Conservation (phyloP, 1,284 basidiomycete species). For the Rhodotorula sp. region DNA sequence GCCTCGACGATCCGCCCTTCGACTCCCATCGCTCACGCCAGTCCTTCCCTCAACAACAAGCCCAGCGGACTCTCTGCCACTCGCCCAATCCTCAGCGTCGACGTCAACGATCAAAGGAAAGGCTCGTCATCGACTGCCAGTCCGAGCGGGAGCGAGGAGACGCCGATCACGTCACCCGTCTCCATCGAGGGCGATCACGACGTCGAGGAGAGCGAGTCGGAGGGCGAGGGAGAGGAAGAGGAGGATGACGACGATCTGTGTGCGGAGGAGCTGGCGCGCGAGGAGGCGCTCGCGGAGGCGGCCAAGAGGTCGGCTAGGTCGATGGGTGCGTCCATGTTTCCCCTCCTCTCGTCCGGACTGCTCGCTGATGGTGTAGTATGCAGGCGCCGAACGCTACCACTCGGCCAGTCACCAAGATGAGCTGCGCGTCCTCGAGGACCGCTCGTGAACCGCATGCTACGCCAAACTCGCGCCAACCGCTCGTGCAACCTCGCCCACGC, state of each 20-base stretch:
- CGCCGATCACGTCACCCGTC: not conserved
- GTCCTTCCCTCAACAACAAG: not conserved
- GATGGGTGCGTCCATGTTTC: constrained; percentile 15
- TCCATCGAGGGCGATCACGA: not conserved
- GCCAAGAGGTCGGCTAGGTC: constrained; percentile 18
- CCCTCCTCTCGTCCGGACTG: too few species aligned
- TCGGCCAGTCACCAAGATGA: constrained; percentile 16
- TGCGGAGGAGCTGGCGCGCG: constrained; percentile 32
- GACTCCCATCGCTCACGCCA: not conserved
- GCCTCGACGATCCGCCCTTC: constrained; percentile 22
- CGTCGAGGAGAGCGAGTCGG: constrained; percentile 6
- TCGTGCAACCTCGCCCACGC: not conserved
- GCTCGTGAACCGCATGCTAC: too few species aligned
- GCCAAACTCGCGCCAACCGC: not conserved
- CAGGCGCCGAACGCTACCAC: constrained; percentile 33
- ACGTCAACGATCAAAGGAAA: not conserved
- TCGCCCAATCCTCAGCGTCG: constrained; percentile 2
- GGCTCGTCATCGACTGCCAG: not conserved
- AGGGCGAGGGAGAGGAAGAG: constrained; percentile 2
- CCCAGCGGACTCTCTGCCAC: constrained; percentile 6
- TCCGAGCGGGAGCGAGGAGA: not conserved
- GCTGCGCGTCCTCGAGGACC: constrained; percentile 3
- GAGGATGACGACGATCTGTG: constrained; percentile 28
- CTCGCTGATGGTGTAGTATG: not conserved
- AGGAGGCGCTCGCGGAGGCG: constrained; percentile 30